phyloP scores from a whole-genome alignment of 306 rosid genomes.

The Acacia crassicarpa region DNA sequence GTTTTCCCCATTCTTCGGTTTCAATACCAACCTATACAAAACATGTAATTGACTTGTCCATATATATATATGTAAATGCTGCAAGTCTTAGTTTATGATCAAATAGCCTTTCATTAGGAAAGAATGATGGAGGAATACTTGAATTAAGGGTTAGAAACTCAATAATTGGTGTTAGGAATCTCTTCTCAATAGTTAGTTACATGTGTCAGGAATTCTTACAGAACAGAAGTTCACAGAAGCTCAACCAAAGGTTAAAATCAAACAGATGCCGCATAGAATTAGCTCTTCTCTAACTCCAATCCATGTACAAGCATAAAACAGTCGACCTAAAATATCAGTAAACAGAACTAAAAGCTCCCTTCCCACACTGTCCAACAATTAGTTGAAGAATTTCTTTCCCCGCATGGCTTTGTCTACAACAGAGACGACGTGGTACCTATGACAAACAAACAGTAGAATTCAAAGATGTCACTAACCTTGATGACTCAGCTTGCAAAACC shows the following conservation, averaged over 20 bases:
- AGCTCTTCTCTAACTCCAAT: constrained; percentile 31
- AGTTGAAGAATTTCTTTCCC: constrained; percentile 52
- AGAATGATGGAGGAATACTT: neutral
- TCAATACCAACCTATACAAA: neutral
- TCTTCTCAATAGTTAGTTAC: constrained; percentile 35
- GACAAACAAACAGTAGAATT: constrained; percentile 26
- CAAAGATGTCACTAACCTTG: constrained; percentile 17
- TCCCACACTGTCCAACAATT: constrained; percentile 67
- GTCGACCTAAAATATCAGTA: constrained; percentile 32
- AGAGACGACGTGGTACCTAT: constrained; percentile 70
- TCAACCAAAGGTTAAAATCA: constrained; percentile 32
- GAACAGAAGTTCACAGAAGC: constrained; percentile 26
- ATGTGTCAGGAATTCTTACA: constrained; percentile 18
- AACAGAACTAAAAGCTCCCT: constrained; percentile 45
- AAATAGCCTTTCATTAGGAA: constrained; percentile 2
- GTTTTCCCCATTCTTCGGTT: neutral
- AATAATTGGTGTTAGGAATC: constrained; percentile 29
- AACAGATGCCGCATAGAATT: constrained; percentile 34
- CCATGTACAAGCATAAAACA: constrained; percentile 26
- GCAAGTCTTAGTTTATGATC: neutral
- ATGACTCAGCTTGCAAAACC: constrained; percentile 18
- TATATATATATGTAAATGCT: neutral
- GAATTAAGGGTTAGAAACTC: constrained; percentile 20
- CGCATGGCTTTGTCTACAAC: constrained; percentile 55
- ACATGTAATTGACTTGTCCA: neutral